Evolutionary conservation across 306 rosid genomes (phyloP), one percentile per base, ranked within the genome.

Genomic region (Lablab purpureus): DNA sequence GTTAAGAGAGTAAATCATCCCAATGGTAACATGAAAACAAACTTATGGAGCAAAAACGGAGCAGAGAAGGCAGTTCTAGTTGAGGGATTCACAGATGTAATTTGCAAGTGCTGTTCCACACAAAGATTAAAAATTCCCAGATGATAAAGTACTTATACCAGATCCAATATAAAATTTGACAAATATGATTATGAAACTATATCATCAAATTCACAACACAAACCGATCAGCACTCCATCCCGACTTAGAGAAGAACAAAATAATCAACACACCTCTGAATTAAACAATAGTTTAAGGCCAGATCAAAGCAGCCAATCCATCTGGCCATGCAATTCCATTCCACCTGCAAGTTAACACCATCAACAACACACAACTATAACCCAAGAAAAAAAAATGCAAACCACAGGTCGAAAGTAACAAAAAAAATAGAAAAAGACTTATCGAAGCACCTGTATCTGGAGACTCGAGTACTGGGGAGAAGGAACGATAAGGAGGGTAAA

Each of bases 211-310:
- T 87, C 92, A 89, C 88, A 92, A 90, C n/a, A 85, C 93, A 90
- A 87, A 89, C 88, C 55, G 81, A 87, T 81, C 72, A 88, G 36
- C 91, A 90, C 86, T 84, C 90, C 85, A 85, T 84, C 87, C 85
- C 87, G 87, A 84, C 83, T 81, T 59, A 90, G 66, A 82, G 85
- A 85, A 82, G 87, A 87, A 86, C 88, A 82, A 85, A 86, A 79
- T 82, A 89, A 85, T 89, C 97, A 87, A 88, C 94, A 94, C 92
- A 87, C 88, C 95, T 94, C 91, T 81, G 81, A 88, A 89, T 84
- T 60, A 82, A 92, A 88, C 85, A 91, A 83, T 85, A 82, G 85
- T 85, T 79, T 75, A 84, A 88, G 86, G 85, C 91, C 92, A 90
- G 79, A 78, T 82, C 88, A 89, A 88, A 87, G 82, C 89, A 82